phyloP scores from a whole-genome alignment of 1,284 basidiomycete genomes.

The Cystobasidium sp. region DNA sequence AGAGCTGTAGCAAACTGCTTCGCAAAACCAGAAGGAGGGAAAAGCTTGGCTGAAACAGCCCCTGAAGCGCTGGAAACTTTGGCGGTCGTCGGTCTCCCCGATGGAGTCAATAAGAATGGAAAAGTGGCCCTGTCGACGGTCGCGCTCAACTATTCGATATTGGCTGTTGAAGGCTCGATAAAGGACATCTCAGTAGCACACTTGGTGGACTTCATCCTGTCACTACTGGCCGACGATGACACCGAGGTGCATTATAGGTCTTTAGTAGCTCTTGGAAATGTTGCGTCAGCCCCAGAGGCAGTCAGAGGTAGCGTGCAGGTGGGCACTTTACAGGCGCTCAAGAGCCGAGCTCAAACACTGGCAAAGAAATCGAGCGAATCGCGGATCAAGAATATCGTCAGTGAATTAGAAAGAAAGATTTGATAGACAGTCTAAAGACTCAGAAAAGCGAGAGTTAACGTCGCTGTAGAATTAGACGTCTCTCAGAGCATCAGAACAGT shows the following conservation, averaged over 20 bases:
- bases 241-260: constrained; percentile 83
- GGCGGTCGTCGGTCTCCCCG: constrained; percentile 61
- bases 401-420: constrained; percentile 5
- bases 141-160: constrained; percentile 71
- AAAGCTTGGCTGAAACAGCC: constrained; percentile 52
- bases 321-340: constrained; percentile 28
- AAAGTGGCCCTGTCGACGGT: constrained; percentile 75
- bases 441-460: too few species aligned
- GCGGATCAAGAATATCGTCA: constrained; percentile 22
- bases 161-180: constrained; percentile 56
- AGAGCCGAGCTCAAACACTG: constrained; percentile 35
- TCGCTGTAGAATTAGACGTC: too few species aligned
- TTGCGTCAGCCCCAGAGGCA: constrained; percentile 60
- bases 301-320: constrained; percentile 20
- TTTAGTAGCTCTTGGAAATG: constrained; percentile 84
- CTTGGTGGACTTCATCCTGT: constrained; percentile 51
- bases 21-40: constrained; percentile 55
- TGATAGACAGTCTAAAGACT: background rate
- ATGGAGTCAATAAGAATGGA: constrained; percentile 69
- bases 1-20: constrained; percentile 81
- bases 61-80: constrained; percentile 66
- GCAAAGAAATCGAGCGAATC: constrained; percentile 7
- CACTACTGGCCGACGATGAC: constrained; percentile 69
- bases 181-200: constrained; percentile 49
- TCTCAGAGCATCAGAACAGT: too few species aligned